Conservation (phyloP, 306 rosid genomes). For the Cicer chorassanicum region DNA sequence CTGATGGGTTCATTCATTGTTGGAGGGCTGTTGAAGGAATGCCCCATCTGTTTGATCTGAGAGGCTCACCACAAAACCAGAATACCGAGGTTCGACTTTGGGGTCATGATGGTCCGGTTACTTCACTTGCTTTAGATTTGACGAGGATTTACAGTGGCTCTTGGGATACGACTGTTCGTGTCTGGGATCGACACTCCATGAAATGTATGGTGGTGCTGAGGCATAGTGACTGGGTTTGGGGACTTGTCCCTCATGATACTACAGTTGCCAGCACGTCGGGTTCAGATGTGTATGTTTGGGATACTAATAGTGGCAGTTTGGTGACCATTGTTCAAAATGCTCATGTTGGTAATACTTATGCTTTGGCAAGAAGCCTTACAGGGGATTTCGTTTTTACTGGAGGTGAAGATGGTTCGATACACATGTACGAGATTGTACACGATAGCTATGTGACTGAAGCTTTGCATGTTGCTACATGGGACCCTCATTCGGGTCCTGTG, state of each 20-base stretch:
- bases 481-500: constrained; percentile 86
- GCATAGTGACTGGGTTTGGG: constrained; percentile 97
- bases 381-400: constrained; percentile 88
- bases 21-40: constrained; percentile 84
- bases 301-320: constrained; percentile 61
- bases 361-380: constrained; percentile 75
- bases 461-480: constrained; percentile 68
- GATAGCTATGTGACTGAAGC: constrained; percentile 44
- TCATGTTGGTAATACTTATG: constrained; percentile 74
- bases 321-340: constrained; percentile 60
- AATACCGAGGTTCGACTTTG: constrained; percentile 76
- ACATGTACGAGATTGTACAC: constrained; percentile 72
- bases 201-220: constrained; percentile 69
- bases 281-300: constrained; percentile 90
- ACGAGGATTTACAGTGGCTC: constrained; percentile 93
- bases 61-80: constrained; percentile 59
- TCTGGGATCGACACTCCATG: constrained; percentile 81
- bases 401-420: constrained; percentile 90
- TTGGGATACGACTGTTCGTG: constrained; percentile 92
- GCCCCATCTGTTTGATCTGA: constrained; percentile 78
- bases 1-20: constrained; percentile 90
- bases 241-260: constrained; percentile 74
- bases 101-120: constrained; percentile 94
- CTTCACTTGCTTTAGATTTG: constrained; percentile 85
- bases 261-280: constrained; percentile 79